A percentile compares a stretch with the other conserved stretches of the same genome.
Conservation (phyloP, 208 protist species). For the Acanthamoeba healyi region DNA sequence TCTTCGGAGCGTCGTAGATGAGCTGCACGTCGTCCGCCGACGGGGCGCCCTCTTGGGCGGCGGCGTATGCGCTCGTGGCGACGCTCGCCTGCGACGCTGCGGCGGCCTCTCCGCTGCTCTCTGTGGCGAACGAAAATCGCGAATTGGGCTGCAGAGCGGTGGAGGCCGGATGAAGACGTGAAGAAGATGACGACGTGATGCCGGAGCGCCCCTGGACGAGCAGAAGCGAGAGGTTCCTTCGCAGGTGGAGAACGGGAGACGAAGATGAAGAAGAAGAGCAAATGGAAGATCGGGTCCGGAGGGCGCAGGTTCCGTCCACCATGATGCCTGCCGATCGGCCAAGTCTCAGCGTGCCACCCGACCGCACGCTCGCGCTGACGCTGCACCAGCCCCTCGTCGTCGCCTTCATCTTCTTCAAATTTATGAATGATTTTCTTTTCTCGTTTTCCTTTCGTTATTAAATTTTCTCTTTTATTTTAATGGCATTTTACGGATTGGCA, state of each 20-base stretch:
- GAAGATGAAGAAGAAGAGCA: too few species aligned
- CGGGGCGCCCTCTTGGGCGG: background rate
- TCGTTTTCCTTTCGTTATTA: background rate
- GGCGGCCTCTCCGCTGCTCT: too few species aligned
- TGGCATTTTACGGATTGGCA: too few species aligned
- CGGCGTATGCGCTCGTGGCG: background rate
- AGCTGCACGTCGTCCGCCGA: background rate
- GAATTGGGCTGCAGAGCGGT: too few species aligned
- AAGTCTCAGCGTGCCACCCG: too few species aligned
- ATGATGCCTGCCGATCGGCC: background rate
- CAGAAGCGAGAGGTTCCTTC: background rate
- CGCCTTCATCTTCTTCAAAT: background rate
- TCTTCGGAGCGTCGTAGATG: constrained; percentile 50
- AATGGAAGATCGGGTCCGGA: background rate
- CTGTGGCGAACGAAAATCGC: background rate
- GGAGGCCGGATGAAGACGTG: too few species aligned
- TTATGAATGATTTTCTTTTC: too few species aligned
- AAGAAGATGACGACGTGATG: too few species aligned
- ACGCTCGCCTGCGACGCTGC: background rate
- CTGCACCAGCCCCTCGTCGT: background rate
- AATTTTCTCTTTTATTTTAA: background rate
- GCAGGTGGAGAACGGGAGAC: background rate
- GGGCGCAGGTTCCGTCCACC: too few species aligned
- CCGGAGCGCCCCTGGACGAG: background rate
- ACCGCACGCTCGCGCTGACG: too few species aligned